phyloP scores from a whole-genome alignment of 208 protist species.

The Entamoeba moshkovskii region DNA sequence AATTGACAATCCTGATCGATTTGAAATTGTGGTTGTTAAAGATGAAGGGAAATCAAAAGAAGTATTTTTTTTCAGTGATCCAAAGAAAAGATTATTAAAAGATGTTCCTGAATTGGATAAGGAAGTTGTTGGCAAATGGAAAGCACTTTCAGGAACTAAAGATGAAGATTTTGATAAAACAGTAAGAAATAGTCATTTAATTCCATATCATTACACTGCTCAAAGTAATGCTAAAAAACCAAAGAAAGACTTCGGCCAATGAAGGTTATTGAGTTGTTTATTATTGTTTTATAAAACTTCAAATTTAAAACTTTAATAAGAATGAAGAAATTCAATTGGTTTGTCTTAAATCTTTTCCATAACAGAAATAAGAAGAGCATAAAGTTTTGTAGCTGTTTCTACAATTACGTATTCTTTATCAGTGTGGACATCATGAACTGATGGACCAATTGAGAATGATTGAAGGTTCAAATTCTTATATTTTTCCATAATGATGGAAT shows the following conservation, averaged over 20 bases:
- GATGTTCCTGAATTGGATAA: not conserved
- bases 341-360: not conserved
- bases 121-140: not conserved
- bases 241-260: not conserved
- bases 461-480: not conserved
- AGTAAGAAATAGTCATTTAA: not conserved
- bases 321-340: no score
- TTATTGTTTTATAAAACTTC: no score
- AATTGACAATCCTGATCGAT: not conserved
- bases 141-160: not conserved
- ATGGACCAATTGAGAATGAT: not conserved
- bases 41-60: not conserved
- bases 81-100: not conserved
- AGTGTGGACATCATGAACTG: not conserved
- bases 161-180: not conserved
- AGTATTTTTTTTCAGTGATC: not conserved
- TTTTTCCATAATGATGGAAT: slow-evolving; percentile 15
- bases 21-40: not conserved
- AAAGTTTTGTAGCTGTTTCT: not conserved
- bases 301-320: no score
- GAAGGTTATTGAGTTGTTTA: no score
- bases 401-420: not conserved
- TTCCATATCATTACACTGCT: not conserved
- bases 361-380: not conserved
- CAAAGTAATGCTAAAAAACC: not conserved